Base-by-base conservation (phyloP, 2,329 filamentous ascomycete genomes). In the Drechmeria coniospora region DNA sequence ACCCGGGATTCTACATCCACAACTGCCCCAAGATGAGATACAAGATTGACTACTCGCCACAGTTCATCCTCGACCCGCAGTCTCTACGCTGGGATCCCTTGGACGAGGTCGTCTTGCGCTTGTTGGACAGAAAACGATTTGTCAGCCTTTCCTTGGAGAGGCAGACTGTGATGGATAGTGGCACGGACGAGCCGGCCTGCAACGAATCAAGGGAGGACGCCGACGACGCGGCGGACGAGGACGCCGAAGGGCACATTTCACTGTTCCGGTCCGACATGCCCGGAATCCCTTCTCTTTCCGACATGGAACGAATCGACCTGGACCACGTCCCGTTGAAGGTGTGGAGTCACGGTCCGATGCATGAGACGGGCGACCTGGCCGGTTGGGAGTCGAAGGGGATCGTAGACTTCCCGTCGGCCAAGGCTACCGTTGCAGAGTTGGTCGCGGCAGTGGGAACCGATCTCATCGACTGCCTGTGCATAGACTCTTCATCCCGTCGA, bases 21-120 rank as follows among this genome's bases (percentile, higher is more conserved):
- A 72, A 58, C 30, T 87, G 80, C 42, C 62, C 68, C 29, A 90
- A 90, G 57, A 87, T 90, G 81, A 63, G 65, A 40, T 90, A 90
- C 58, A 90, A 90, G 57, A 77, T 74, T 32, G 76, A 84, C 44
- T 90, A 80, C 47, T 60, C 63, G 8, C 80, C 79, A 2, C 78
- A 83, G 44, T 69, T 75, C 42, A 64, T 90, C 8, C 61, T 87
- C 8, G 77, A 86, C 37, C 76, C 78, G 0, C 68, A 74, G 35
- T 65, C 63, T 0, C 58, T 75, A 36, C 46, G 53, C 7, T 83
- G 78, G 77, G 59, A 74, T 36, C 54, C 57, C 0, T 46, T 82
- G 13, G 64, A 74, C 37, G 52, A 60, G 20, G 52, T 59, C 3
- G 44, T 69, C 2, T 45, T 74, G 25, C 48, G 41, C 2, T 40